Evolutionary conservation across 1,139 yeast genomes (phyloP).

Genomic region (Suhomyces guaymorum): DNA sequence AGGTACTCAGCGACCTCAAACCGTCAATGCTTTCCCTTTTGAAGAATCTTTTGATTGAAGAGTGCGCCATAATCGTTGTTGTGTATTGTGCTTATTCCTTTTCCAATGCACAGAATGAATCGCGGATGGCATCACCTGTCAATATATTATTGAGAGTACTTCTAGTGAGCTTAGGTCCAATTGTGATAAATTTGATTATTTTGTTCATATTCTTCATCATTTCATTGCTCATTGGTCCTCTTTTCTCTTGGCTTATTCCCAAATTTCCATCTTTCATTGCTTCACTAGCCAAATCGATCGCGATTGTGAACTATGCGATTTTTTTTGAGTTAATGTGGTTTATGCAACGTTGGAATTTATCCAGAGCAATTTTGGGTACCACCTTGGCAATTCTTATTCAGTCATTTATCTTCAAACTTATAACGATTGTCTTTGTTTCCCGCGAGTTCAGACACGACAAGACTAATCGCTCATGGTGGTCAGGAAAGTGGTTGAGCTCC

Average conservation of each 20-base stretch:
- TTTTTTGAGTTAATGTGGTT: constrained; percentile 98
- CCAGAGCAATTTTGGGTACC: constrained; percentile 85
- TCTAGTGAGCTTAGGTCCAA: constrained; percentile 48
- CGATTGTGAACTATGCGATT: constrained; percentile 80
- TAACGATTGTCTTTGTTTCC: constrained; percentile 78
- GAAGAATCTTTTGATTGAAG: constrained; percentile 78
- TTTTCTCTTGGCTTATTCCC: no score
- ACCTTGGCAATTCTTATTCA: constrained; percentile 83
- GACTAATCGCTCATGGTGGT: constrained; percentile 98
- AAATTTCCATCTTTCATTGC: constrained; percentile 98
- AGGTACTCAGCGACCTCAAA: constrained; percentile 89
- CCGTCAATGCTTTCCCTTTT: constrained; percentile 83
- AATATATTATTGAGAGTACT: constrained; percentile 41
- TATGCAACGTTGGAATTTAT: constrained; percentile 86
- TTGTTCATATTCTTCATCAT: no score
- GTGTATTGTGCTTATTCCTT: constrained; percentile 45
- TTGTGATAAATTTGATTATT: no score
- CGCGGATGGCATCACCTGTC: constrained; percentile 26
- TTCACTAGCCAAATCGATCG: constrained; percentile 92
- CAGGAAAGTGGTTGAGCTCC: constrained; percentile 97
- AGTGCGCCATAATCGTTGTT: constrained; percentile 27
- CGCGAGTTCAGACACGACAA: constrained; percentile 98
- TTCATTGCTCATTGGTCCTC: no score
- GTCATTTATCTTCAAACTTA: constrained; percentile 81
- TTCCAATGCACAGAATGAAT: constrained; percentile 46